Percentiles rank a stretch among this genome's conserved stretches.
Conservation (phyloP, 257 asterid species). For the Fraxinus quadrangulata region DNA sequence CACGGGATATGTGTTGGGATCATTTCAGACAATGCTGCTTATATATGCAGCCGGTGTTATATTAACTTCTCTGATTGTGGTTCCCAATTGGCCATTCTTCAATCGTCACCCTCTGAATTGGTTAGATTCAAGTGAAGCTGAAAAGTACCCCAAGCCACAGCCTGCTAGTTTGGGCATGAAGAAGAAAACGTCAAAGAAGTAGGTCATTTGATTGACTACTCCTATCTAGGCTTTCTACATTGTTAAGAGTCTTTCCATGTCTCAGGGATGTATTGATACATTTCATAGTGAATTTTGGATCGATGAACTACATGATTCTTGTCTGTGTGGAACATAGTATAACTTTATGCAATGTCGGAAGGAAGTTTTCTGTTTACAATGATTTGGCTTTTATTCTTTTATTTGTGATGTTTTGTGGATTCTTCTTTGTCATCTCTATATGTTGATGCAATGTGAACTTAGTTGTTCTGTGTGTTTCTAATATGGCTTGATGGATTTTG, state of each 20-base stretch:
- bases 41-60: constrained; percentile 64
- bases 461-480: background rate
- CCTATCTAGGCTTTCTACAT: background rate
- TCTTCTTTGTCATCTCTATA: background rate
- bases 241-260: background rate
- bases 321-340: background rate
- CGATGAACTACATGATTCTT: background rate
- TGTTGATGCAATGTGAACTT: background rate
- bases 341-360: background rate
- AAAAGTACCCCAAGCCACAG: constrained; percentile 67
- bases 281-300: background rate
- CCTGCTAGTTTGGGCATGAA: constrained; percentile 38
- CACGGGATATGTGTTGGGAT: constrained; percentile 58
- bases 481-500: background rate
- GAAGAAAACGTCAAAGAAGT: constrained; percentile 64
- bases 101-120: constrained; percentile 68
- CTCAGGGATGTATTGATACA: constrained; percentile 15
- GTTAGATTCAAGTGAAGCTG: constrained; percentile 68
- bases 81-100: constrained; percentile 76
- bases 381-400: background rate
- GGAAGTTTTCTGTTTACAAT: background rate
- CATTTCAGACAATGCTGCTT: constrained; percentile 64
- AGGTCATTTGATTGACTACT: constrained; percentile 26
- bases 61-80: constrained; percentile 53
- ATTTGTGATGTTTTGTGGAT: background rate